Base-by-base conservation (phyloP, 257 asterid species). In the Eustoma russellianum region DNA sequence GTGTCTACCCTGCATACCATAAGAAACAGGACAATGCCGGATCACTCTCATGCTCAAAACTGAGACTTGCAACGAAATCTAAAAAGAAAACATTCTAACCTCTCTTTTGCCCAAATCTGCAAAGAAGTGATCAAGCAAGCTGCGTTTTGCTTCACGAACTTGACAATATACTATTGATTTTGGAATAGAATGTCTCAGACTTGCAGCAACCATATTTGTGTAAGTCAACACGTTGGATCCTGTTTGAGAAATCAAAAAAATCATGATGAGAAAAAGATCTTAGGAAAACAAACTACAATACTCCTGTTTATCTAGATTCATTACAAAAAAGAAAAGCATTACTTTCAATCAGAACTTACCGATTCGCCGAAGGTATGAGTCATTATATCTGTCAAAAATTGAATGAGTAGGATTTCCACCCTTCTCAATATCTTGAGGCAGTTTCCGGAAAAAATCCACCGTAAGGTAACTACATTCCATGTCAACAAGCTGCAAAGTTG, bases 331-430 rank as follows among this genome's bases (percentile, higher is more conserved):
- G 0, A 38, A 38, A 38, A 38, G 15, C 15, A 28, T 24, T 6
- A 13, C 19, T 19, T n/a, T 13, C 44, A 14, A 65, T 47, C 41
- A 59, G 41, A 17, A 48, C 88, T 74, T 61, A 88, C 99, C 97
- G 50, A 92, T 76, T 71, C 94, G 74, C 9, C 99, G 82, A 49
- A 92, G 94, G 73, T 92, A 92, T 4, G 92, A 73, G 58, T 92
- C 99, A 57, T 92, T 88, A 64, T 92, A 92, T 77, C 99, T 72
- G 46, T 92, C 99, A 43, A 92, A 92, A 68, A 88, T 81, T 46
- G 99, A 92, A 65, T 88, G 97, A 34, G 99, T 85, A 45, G 99
- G 99, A 61, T 92, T 92, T 61, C 99, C 97, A 55, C 99, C 99
- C 89, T 92, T 88, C 79, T 92, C 99, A 12, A 79, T 81, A 78